Evolutionary conservation across 192 early-diverging fungal species (phyloP), one percentile per base, ranked within the genome.

Genomic region (Physocladia obscura): DNA sequence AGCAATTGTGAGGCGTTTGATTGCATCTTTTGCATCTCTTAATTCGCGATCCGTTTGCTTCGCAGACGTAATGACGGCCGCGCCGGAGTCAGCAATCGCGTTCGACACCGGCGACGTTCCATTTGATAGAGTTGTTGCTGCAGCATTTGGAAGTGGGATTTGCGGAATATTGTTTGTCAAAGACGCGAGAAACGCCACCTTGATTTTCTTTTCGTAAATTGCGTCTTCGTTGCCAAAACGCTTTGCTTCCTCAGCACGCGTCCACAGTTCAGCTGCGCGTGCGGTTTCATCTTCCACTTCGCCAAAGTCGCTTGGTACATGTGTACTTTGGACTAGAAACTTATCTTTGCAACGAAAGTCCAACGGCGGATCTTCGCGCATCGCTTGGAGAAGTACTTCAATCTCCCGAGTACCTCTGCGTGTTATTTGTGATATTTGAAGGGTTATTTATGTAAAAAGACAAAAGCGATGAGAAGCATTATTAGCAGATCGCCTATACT

Each of bases 271-370:
- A 13, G 40, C 17, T 15, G 83, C 57, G n/a, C 76, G 61, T 1
- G 29, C 15, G 34, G 49, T 34, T 4, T 71, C 59, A 49, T 93
- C 92, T 17, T 81, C 69, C 29, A 85, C 70, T 22, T 82, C 76
- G 70, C n/a, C n/a, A n/a, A n/a, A n/a, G n/a, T n/a, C n/a, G 91
- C 82, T 61, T n/a, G 17, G n/a, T n/a, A 50, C 95, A 86, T 71
- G 85, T 82, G 59, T 87, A 69, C 88, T 91, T 76, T 95, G 93
- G 24, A 98, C 87, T 51, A 97, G 77, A 69, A 98, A 98, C 80
- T 98, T 98, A 86, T 98, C 97, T 70, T 92, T 93, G 83, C 93
- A 93, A 70, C 91, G 93, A 67, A 78, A 88, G 61, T 90, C 91
- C 1, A 77, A 64, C 22, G 90, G 82, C 19, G 88, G 89, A 31